Evolutionary conservation across 768 basidiomycete species (phyloP).

Genomic region (Hygrocybe punicea): DNA sequence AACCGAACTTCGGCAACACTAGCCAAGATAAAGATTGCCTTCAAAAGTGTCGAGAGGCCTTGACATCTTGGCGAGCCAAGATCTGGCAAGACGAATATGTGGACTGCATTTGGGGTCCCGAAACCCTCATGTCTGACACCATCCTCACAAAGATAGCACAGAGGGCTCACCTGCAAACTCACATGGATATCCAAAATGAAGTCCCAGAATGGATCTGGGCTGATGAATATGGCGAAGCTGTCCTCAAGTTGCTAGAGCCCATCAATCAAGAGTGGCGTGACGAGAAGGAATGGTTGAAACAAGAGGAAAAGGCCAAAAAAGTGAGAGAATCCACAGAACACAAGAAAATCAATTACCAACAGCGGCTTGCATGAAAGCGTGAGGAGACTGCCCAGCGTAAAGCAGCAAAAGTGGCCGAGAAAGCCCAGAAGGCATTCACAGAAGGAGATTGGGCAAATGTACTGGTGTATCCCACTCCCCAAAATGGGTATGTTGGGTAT

Average conservation of each 20-base stretch:
- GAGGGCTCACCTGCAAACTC: conserved; percentile 3
- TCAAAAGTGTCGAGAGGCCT: not conserved
- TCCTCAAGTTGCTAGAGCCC: conserved; percentile 16
- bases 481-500: not conserved
- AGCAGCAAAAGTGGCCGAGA: not conserved
- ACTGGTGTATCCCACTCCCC: not conserved
- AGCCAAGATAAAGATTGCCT: not conserved
- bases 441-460: not conserved
- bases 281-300: conserved; percentile 9
- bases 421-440: not conserved
- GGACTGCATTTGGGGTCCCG: not conserved
- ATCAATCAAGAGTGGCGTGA: conserved; percentile 10
- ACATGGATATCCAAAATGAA: conserved; percentile 13
- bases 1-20: too few species aligned
- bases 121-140: not conserved
- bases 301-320: conserved; percentile 5
- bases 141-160: not conserved
- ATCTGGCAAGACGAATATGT: not conserved
- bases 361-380: not conserved
- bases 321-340: conserved; percentile 4
- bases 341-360: conserved; percentile 4
- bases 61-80: not conserved
- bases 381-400: not conserved
- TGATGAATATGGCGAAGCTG: conserved; percentile 16
- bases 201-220: conserved; percentile 13